Base-by-base conservation (phyloP, 306 rosid species). In the Pyrus bretschneideri region DNA sequence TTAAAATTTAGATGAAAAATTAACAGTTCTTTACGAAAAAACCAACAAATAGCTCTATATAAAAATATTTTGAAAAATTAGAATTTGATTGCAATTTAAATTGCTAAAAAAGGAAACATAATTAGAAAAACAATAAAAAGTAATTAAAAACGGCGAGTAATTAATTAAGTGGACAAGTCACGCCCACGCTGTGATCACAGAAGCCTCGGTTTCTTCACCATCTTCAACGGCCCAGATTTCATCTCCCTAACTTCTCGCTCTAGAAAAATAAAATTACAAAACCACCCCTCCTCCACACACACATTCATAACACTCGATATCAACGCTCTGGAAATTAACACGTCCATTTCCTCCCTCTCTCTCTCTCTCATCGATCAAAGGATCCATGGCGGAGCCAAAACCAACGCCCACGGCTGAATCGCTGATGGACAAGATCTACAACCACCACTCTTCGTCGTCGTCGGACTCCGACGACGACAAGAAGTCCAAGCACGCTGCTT, bases 381-480 rank as follows among this genome's bases (percentile, higher is more conserved):
- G 76, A 78, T 67, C 86, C 31, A 86, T 86, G 86, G 87, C 89
- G 62, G 79, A 79, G 54, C 78, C 61, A 67, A 57, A 19, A 30
- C 68, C 68, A 30, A 30, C 6, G 0, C 22, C 22, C 21, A 4
- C 13, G 13, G 18, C 4, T 2, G 91, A 86, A 35, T 75, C 94
- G 15, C 55, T 87, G 52, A 15, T 63, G 4, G 87, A 89, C 27
- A 90, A 89, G 84, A 55, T 81, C 38, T 38, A 60, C 46, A 87
- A 78, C 81, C 86, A 82, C 73, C 86, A 74, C 22, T 33, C 58
- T 22, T 89, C 85, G 17, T 72, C 85, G 1, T 81, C 88, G 4
- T 84, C 88, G 2, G 89, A 80, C 2, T 81, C 87, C 19, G 88
- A 88, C 31, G 81, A 81, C 17, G 86, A 72, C n/a, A 73, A 68